Base-by-base conservation (phyloP, 352 stramenopile species). In the Achlya hypogyna region DNA sequence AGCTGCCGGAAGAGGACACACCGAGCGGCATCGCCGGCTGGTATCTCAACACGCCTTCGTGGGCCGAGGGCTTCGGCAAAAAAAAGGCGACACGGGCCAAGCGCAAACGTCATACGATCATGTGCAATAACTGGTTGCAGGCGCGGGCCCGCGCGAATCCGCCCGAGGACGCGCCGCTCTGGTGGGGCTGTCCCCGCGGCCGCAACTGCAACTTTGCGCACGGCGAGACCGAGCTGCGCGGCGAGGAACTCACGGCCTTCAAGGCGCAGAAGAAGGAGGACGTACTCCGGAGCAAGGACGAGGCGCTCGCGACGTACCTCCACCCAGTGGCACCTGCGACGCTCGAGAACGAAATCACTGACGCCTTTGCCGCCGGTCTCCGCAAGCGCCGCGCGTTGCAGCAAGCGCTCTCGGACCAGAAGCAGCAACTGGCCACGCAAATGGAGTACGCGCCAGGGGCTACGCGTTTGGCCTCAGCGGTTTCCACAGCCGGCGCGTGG, bases 191-290 rank as follows among this genome's bases (percentile, higher is more conserved):
- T 65, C 86, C 86, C 38, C 81, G 86, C 49, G 86, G 86, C 34
- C 71, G 81, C 1, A 74, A 93, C 53, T 95, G 86, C 53, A 80
- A 93, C 66, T 93, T 91, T 77, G 86, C 84, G 28, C 86, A 95
- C 64, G 86, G 86, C 42, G 82, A 93, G 63, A 75, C 84, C 4
- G 86, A 95, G 62, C 69, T 93, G 22, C 69, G 82, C 6, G 86
- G 86, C 60, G 72, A 78, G 35, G 73, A 69, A 9, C 63, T 95
- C 10, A 89, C 82, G 20, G 75, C 90, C 22, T 74, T 81, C 51
- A 95, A 95, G 73, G 69, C 74, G 31, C 69, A 79, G 31, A 90
- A 92, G 69, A 88, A 81, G 49, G 74, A 89, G 3, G 68, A 81
- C 23, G 70, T 53, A 5, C 73, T 78, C 43, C 74, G 76, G 71